Evolutionary conservation across 768 basidiomycete genomes (phyloP).

Genomic region (Xerocomellus amylosporus): DNA sequence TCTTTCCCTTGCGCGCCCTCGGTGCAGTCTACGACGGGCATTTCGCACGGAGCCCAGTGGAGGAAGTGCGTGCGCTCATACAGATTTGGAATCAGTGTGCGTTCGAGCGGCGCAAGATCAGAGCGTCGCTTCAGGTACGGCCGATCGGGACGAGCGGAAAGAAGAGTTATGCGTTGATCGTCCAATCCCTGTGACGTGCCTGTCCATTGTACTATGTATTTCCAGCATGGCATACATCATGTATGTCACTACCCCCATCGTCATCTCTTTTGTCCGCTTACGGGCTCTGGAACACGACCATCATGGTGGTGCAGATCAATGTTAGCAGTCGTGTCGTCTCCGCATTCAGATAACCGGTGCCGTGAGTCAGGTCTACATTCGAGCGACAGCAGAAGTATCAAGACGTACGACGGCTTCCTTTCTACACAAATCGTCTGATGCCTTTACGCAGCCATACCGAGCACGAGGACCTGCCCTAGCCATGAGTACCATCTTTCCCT

Average conservation of each 20-base stretch:
- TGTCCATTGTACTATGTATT: not conserved
- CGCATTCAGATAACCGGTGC: not conserved
- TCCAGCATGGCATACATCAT: not conserved
- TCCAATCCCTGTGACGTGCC: constrained; percentile 26
- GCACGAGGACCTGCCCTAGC: too few species aligned
- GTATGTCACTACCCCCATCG: not conserved
- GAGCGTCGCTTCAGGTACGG: constrained; percentile 16
- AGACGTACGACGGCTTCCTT: not conserved
- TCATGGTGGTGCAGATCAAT: not conserved
- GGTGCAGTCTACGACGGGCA: constrained; percentile 20
- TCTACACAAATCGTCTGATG: too few species aligned
- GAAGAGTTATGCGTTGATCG: constrained; percentile 15
- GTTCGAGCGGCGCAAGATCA: constrained; percentile 31
- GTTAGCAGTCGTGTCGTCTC: not conserved
- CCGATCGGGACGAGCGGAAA: constrained; percentile 1
- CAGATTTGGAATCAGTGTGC: constrained; percentile 33
- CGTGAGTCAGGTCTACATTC: not conserved
- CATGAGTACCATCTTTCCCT: too few species aligned
- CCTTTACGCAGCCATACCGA: too few species aligned
- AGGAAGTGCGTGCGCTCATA: constrained; percentile 28
- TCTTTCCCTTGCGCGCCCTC: constrained; percentile 13
- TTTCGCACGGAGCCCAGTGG: constrained; percentile 16
- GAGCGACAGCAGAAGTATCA: not conserved
- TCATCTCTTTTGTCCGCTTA: not conserved
- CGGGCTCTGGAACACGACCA: not conserved